Evolutionary conservation across 2,329 filamentous ascomycete genomes (phyloP), one percentile per base, ranked within the genome.

Genomic region (Diaporthe vexans): DNA sequence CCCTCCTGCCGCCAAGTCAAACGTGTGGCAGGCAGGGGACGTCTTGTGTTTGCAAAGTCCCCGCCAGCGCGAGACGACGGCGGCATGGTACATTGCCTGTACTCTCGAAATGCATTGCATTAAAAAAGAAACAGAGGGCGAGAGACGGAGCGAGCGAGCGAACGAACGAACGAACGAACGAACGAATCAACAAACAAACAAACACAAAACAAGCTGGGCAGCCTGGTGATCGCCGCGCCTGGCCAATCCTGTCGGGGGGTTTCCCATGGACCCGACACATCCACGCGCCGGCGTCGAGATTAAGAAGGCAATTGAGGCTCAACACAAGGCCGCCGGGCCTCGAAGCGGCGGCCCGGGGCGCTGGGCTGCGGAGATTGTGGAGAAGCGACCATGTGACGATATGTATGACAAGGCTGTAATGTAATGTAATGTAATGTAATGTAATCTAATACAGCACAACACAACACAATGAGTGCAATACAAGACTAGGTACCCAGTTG

Each of bases 1-100:
- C 72, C 52, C 67, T 46, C 33, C 21, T 46, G 51, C 46, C 24
- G 72, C 72, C 72, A 71, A 74, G 72, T 74, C 72, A 74, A 74
- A 74, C 72, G 48, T 59, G 72, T 71, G 72, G 56, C 72, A 74
- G 57, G 57, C 43, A 33, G 19, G 61, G 61, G 59, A 11, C 1
- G 17, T 37, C 19, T 58, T 58, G 58, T 46, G 40, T 33, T 7
- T 46, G 40, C 40, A 43, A 48, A 48, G 59, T 48, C 40, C 59
- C 59, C 48, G 43, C 48, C 51, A 40, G 46, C 48, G 46, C 51
- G 29, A 52, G 63, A 52, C 46, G 33, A 37, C 29, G 46, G 26
- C 29, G 46, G 40, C 29, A 26, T 37, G 51, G 29, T 68, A 52
- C 63, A 40, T 54, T 48, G 63, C 51, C 13, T 26, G 46, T 35